A percentile compares a stretch with the other conserved stretches of the same genome.
phyloP scores from a whole-genome alignment of 2,329 filamentous ascomycete genomes.

The Sclerotinia trifoliorum region DNA sequence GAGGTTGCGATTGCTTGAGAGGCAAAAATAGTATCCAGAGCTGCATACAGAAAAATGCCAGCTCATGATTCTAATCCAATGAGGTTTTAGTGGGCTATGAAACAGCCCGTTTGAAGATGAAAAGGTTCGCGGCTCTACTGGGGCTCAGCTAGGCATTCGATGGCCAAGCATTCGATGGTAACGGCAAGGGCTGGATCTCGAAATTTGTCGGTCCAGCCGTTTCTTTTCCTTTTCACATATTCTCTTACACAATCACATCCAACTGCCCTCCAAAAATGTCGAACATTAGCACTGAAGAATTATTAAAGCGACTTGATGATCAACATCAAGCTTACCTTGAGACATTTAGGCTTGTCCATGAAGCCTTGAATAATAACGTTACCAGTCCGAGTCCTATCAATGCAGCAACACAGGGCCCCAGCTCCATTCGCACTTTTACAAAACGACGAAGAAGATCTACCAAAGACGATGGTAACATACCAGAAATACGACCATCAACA shows the following conservation, averaged over 20 bases:
- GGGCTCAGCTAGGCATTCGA: no score
- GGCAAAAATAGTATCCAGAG: neutral
- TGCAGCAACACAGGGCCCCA: conserved; percentile 5
- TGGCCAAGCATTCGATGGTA: neutral
- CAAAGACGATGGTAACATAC: conserved; percentile 4
- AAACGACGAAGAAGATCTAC: conserved; percentile 14
- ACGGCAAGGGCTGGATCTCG: neutral
- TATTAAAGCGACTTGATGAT: conserved; percentile 33
- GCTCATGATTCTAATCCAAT: conserved; percentile 10
- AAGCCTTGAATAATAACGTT: conserved; percentile 29
- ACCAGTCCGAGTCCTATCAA: neutral
- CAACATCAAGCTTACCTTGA: conserved; percentile 35
- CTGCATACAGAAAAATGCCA: neutral
- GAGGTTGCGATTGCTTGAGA: neutral
- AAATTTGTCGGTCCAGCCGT: conserved; percentile 12
- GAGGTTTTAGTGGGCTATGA: neutral
- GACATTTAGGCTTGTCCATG: conserved; percentile 33
- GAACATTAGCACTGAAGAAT: conserved; percentile 28
- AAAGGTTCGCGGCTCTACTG: conserved; percentile 8
- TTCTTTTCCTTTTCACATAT: neutral
- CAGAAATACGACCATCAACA: conserved; percentile 20
- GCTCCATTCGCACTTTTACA: conserved; percentile 9
- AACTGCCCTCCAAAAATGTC: conserved; percentile 1
- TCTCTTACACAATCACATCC: conserved; percentile 6
- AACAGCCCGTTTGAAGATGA: neutral